Evolutionary conservation across 768 basidiomycete species (phyloP).

Genomic region (Cytidiella melzeri): DNA sequence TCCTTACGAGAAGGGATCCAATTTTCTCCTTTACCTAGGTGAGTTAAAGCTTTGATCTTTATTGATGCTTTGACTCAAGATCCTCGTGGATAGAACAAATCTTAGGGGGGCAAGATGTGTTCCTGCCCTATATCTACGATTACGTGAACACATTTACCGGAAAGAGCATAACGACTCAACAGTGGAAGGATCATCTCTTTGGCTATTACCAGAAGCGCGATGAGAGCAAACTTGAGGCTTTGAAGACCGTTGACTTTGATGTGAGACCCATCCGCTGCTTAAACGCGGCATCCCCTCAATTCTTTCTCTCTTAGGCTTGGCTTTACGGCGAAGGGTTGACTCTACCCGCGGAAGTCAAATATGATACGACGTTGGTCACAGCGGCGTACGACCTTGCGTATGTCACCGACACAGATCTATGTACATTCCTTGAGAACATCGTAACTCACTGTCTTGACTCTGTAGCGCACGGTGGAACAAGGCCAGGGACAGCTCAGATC

Average conservation of each 20-base stretch:
- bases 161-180: conserved; percentile 72
- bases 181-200: conserved; percentile 82
- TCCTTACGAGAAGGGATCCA: conserved; percentile 88
- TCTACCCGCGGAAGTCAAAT: conserved; percentile 70
- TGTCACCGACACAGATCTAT: too few relatives aligned
- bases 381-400: conserved; percentile 66
- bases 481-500: conserved; percentile 42
- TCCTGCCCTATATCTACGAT: conserved; percentile 78
- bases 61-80: neutral
- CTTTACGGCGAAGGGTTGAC: conserved; percentile 70
- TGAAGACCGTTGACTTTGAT: conserved; percentile 74
- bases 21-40: conserved; percentile 84
- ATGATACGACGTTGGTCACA: conserved; percentile 66
- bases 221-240: conserved; percentile 51
- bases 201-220: conserved; percentile 52
- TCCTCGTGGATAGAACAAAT: conserved; percentile 43
- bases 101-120: conserved; percentile 74
- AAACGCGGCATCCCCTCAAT: neutral
- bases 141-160: conserved; percentile 81
- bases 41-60: conserved; percentile 10
- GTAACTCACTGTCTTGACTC: too few relatives aligned
- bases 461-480: conserved; percentile 51
- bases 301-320: conserved; percentile 51
- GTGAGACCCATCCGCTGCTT: conserved; percentile 33
- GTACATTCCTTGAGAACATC: too few relatives aligned